Base-by-base conservation (phyloP, 768 basidiomycete species). In the Baorangia bicolor region DNA sequence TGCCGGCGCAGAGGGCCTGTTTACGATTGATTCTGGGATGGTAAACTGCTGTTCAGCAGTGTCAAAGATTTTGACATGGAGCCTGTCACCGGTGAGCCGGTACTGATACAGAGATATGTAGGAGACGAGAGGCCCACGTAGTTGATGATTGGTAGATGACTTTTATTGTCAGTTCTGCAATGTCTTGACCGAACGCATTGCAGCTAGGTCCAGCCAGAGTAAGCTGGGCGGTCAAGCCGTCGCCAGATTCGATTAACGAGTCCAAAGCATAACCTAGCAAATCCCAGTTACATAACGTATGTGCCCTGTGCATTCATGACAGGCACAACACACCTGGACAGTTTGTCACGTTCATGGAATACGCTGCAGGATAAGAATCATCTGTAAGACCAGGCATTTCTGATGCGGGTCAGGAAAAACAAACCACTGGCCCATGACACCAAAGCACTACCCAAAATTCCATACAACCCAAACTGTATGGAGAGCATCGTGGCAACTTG, bases 1-100 rank as follows among this genome's bases (percentile, higher is more conserved):
- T 1, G 60, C 62, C 2, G 79, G 68, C 2, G 70, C 59, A 3
- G 68, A 27, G 18, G 82, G 81, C 5, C 76, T 72, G n/a, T 71
- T 38, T 27, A 86, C 69, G 53, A 79, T 69, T 66, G 75, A 78
- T 23, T 78, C 65, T 0, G 88, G 87, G 31, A 91, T 76, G 11
- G 81, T 81, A 69, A 84, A 91, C 65, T 90, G 88, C 44, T 76
- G 58, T 30, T 81, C 70, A 4, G 71, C 77, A 2, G 80, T 78
- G 65, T 90, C 87, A 59, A 74, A 81, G 21, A 89, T 82, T 54
- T 86, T 81, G 51, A 89, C 84, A 53, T 83, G 87, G 12, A 88
- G 74, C 42, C 87, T 87, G 45, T 25, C 20, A 23, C 7, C 31
- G n/a, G 11, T 44, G 8, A 45, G 41, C 27, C 20, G 16, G 23